These are phyloP conservation scores for Raffaelea ambrosiae DNA, from an alignment of 2,329 filamentous ascomycete species.

Conservation along the genomic window DNA sequence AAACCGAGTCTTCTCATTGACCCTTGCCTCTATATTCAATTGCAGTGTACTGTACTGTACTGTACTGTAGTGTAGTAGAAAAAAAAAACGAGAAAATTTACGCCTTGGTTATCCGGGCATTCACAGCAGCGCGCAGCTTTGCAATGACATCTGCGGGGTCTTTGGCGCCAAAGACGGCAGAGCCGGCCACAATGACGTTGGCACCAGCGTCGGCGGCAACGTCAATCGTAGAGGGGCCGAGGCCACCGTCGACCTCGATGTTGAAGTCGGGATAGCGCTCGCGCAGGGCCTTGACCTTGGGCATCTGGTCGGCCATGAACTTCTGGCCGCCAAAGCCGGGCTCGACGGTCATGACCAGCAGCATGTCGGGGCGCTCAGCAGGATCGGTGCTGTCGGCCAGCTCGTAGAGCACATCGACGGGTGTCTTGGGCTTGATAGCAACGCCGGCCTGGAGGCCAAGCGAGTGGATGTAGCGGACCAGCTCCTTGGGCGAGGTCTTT, in stretches of 20 bases:
- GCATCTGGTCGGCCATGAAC: slow-evolving; percentile 93
- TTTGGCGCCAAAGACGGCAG: slow-evolving; percentile 1
- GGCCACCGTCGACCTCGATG: slow-evolving; percentile 89
- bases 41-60: too few species aligned
- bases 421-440: slow-evolving; percentile 88
- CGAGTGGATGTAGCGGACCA: slow-evolving; percentile 87
- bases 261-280: slow-evolving; percentile 82
- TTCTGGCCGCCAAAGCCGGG: slow-evolving; percentile 97
- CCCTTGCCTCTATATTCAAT: too few species aligned
- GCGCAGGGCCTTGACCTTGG: slow-evolving; percentile 81
- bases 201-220: slow-evolving; percentile 91
- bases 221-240: slow-evolving; percentile 83
- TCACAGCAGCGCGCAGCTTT: slow-evolving; percentile 71
- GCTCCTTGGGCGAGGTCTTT: slow-evolving; percentile 71
- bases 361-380: slow-evolving; percentile 92
- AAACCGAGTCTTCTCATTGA: too few species aligned
- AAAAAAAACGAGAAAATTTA: slow-evolving; percentile 9
- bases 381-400: slow-evolving; percentile 66
- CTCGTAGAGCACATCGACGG: slow-evolving; percentile 86
- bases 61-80: too few species aligned
- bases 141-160: slow-evolving; percentile 73
- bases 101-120: slow-evolving; percentile 42
- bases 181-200: slow-evolving; percentile 96
- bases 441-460: slow-evolving; percentile 85
- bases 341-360: slow-evolving; percentile 95